A percentile compares a stretch with the other conserved stretches of the same genome.
These are phyloP conservation scores for Candida suzukii DNA, from an alignment of 805 yeast genomes.

Conservation along the genomic window DNA sequence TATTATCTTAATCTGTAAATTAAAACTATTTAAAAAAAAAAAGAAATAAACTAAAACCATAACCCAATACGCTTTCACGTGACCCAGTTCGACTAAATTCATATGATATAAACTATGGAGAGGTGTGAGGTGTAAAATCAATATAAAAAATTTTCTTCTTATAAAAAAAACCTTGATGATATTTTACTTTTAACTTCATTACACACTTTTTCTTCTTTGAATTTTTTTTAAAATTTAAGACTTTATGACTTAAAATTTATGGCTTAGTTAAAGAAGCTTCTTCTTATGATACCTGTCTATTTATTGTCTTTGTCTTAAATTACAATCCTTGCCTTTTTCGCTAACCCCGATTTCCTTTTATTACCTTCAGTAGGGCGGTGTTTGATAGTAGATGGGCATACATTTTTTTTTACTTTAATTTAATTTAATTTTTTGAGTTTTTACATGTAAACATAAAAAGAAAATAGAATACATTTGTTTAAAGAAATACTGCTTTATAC, in stretches of 20 bases:
- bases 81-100: no score
- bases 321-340: slow-evolving; percentile 24
- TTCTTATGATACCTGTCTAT: neutral
- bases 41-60: no score
- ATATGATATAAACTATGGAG: no score
- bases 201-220: neutral
- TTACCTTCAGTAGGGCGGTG: slow-evolving; percentile 25
- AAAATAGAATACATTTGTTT: no score
- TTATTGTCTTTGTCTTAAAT: neutral
- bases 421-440: neutral
- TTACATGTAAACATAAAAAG: no score
- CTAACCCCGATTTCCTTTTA: slow-evolving; percentile 26
- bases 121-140: no score
- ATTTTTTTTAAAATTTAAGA: neutral
- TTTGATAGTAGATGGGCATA: slow-evolving; percentile 32
- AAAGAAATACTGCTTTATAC: neutral
- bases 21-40: no score
- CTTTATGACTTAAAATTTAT: no score
- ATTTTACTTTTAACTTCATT: neutral
- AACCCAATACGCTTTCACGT: no score
- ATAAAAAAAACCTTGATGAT: no score
- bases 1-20: no score
- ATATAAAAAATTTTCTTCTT: neutral
- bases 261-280: slow-evolving; percentile 1
- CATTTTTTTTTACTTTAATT: slow-evolving; percentile 8